phyloP scores from a whole-genome alignment of 352 stramenopile species.

The Globisporangium carolinianum region DNA sequence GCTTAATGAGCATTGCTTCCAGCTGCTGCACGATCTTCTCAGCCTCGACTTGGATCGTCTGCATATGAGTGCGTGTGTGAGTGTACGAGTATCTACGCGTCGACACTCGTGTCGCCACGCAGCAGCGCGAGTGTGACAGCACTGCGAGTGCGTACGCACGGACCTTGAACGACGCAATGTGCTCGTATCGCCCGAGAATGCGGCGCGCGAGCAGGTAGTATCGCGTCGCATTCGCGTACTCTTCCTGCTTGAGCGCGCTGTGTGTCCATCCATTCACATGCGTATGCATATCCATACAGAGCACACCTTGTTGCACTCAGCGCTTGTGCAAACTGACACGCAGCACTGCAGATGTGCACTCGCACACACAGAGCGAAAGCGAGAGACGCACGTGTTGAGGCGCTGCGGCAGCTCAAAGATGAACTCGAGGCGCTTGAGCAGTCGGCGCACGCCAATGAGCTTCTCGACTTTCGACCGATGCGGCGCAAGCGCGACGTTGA shows the following conservation, averaged over 20 bases:
- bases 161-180: slow-evolving; percentile 87
- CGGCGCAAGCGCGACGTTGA: slow-evolving; percentile 84
- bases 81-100: no score
- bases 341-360: no score
- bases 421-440: slow-evolving; percentile 96
- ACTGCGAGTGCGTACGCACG: not conserved
- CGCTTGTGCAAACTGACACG: not conserved
- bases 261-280: not conserved
- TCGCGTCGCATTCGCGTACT: slow-evolving; percentile 82
- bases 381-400: slow-evolving; percentile 42
- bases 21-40: slow-evolving; percentile 83
- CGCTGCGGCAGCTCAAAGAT: slow-evolving; percentile 94
- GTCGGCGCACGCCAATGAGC: slow-evolving; percentile 92
- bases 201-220: slow-evolving; percentile 81
- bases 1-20: slow-evolving; percentile 47
- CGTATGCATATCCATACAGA: not conserved
- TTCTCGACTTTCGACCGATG: slow-evolving; percentile 92
- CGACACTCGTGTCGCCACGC: no score
- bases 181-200: slow-evolving; percentile 83
- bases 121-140: not conserved
- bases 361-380: not conserved
- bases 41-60: slow-evolving; percentile 82
- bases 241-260: slow-evolving; percentile 81
- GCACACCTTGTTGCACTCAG: not conserved
- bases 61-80: not conserved